Evolutionary conservation across 306 rosid genomes (phyloP).

Genomic region (Sindora glabra): DNA sequence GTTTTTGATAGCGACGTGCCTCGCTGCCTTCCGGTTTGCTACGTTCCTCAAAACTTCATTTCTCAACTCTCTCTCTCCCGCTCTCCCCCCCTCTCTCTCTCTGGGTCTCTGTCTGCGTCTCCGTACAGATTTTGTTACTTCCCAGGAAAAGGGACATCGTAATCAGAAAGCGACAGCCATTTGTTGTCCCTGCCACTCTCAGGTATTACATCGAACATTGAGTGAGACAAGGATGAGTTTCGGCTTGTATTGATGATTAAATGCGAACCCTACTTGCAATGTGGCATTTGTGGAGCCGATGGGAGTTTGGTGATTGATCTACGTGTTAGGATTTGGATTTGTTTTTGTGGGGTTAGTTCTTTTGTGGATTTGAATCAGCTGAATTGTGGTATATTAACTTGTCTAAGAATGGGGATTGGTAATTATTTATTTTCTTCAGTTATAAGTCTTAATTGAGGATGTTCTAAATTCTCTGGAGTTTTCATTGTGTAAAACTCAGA

Average conservation of each 20-base stretch:
- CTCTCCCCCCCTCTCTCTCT: not conserved
- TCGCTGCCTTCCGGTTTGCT: not conserved
- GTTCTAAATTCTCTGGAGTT: no score
- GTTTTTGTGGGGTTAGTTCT: not conserved
- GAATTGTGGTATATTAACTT: conserved; percentile 1
- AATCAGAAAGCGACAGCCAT: conserved; percentile 27
- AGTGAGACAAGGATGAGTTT: not conserved
- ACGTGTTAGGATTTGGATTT: not conserved
- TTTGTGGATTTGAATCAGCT: conserved; percentile 10
- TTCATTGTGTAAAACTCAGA: no score
- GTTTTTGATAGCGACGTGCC: conserved; percentile 40
- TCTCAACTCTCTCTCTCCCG: no score
- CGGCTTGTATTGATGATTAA: not conserved
- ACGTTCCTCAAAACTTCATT: no score
- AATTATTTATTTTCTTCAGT: no score
- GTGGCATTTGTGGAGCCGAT: no score
- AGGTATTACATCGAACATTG: not conserved
- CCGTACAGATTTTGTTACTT: conserved; percentile 31
- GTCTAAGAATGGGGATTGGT: no score
- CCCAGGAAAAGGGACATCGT: conserved; percentile 20
- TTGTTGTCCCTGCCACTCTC: not conserved
- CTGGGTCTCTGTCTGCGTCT: conserved; percentile 21
- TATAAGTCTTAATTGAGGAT: no score
- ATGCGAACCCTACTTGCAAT: conserved; percentile 9
- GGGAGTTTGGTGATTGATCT: not conserved